phyloP scores from a whole-genome alignment of 2,329 filamentous ascomycete genomes.

The Waltergamsia citrina region DNA sequence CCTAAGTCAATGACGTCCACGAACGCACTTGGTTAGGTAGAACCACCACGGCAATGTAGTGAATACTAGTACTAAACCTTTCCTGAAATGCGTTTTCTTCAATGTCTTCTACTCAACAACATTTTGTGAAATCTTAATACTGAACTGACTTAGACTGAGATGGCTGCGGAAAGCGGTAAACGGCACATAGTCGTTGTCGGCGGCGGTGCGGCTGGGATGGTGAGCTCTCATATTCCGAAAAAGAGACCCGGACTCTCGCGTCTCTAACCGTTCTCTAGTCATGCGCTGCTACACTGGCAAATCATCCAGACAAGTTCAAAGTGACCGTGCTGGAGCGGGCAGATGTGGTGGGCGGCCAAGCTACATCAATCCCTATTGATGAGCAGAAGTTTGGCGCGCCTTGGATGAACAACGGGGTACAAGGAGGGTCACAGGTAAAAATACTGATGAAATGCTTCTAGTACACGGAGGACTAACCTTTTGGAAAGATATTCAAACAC shows the following conservation, averaged over 20 bases:
- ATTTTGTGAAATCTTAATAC: not conserved
- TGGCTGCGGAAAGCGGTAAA: constrained; percentile 3
- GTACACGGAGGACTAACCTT: no score
- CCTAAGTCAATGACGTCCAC: constrained; percentile 7
- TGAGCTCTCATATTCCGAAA: constrained; percentile 13
- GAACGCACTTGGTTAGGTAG: not conserved
- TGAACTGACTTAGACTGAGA: not conserved
- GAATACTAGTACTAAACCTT: not conserved
- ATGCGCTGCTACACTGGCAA: constrained; percentile 56
- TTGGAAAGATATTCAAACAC: constrained; percentile 58
- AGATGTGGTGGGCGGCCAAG: constrained; percentile 50
- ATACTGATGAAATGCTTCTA: no score
- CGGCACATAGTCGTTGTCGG: constrained; percentile 51
- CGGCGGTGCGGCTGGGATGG: constrained; percentile 54
- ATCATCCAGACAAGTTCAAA: constrained; percentile 56
- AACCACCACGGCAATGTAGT: not conserved
- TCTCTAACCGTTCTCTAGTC: constrained; percentile 30
- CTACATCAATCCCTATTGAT: constrained; percentile 49
- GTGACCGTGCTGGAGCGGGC: constrained; percentile 53
- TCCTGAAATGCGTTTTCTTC: not conserved
- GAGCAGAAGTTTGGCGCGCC: constrained; percentile 44
- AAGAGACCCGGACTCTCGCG: not conserved
- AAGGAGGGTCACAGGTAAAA: constrained; percentile 42
- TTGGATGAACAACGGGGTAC: constrained; percentile 56
- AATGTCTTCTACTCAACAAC: not conserved